These are phyloP conservation scores for Aspergillus campestris DNA, from an alignment of 495 filamentous ascomycete genomes.

Conservation along the genomic window DNA sequence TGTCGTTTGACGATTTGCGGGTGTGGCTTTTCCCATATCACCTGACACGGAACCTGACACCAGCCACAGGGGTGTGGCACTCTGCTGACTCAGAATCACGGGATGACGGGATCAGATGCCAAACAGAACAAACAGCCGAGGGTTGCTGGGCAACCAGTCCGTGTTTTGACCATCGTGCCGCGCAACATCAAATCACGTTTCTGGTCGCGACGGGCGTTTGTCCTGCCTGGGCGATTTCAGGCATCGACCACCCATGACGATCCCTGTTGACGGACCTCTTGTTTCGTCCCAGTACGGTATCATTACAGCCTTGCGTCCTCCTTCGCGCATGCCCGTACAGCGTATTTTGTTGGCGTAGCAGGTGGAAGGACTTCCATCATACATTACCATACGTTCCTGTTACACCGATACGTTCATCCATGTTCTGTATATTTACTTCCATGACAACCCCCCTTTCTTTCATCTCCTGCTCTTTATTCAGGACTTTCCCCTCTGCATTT, in stretches of 20 bases:
- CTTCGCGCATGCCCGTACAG: neutral
- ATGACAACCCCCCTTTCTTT: conserved; percentile 2
- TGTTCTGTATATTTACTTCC: neutral
- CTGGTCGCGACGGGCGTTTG: conserved; percentile 16
- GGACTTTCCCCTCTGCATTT: neutral
- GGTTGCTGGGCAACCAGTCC: conserved; percentile 14
- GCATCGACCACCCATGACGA: conserved; percentile 10
- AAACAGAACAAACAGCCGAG: conserved; percentile 3
- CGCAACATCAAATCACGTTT: conserved; percentile 7
- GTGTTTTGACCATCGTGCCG: conserved; percentile 14
- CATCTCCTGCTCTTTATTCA: neutral
- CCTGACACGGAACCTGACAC: conserved; percentile 4
- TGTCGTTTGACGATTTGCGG: conserved; percentile 11
- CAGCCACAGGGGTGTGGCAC: conserved; percentile 4
- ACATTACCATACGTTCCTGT: conserved; percentile 1
- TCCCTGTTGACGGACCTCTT: neutral
- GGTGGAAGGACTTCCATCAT: neutral
- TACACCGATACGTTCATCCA: neutral
- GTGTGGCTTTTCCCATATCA: conserved; percentile 6
- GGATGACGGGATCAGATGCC: conserved; percentile 4
- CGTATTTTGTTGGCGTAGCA: neutral
- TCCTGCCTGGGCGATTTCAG: conserved; percentile 12
- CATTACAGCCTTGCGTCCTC: conserved; percentile 8
- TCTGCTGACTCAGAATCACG: conserved; percentile 10
- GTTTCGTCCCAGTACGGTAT: conserved; percentile 14